Evolutionary conservation across 345 rosid genomes (phyloP).

Genomic region (Boechera stricta): DNA sequence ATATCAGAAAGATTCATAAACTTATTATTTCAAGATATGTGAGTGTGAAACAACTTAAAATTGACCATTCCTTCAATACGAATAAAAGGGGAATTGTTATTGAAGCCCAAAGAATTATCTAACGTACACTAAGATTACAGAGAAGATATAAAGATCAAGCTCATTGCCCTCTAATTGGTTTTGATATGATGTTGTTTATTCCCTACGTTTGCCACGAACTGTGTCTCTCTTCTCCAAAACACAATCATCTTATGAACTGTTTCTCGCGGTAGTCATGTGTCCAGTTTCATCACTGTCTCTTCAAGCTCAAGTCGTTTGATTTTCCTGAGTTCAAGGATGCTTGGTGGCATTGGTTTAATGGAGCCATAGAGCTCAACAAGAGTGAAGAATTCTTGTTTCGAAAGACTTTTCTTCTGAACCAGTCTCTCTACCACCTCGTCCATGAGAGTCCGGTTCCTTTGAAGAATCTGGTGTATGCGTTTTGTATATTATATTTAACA

Average conservation of each 20-base stretch:
- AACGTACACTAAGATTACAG: slow-evolving; percentile 25
- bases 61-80: not conserved
- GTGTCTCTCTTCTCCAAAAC: slow-evolving; percentile 7
- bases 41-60: not conserved
- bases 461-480: slow-evolving; percentile 42
- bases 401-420: slow-evolving; percentile 70
- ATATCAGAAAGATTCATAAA: not conserved
- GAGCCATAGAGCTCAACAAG: slow-evolving; percentile 75
- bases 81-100: not conserved
- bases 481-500: not conserved
- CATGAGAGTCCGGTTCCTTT: slow-evolving; percentile 64
- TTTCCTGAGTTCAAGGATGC: slow-evolving; percentile 67
- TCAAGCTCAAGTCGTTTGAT: slow-evolving; percentile 63
- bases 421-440: slow-evolving; percentile 74
- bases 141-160: not conserved
- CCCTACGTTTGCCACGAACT: not conserved
- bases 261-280: slow-evolving; percentile 36
- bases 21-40: not conserved
- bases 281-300: slow-evolving; percentile 53
- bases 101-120: slow-evolving; percentile 15
- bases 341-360: slow-evolving; percentile 63
- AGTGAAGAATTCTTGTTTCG: slow-evolving; percentile 71
- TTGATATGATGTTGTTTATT: not conserved
- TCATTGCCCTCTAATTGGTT: slow-evolving; percentile 15
- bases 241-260: slow-evolving; percentile 28